Evolutionary conservation across 2,329 filamentous ascomycete species (phyloP), one percentile per base, ranked within the genome.

Genomic region (Rugonectria rugulosa): DNA sequence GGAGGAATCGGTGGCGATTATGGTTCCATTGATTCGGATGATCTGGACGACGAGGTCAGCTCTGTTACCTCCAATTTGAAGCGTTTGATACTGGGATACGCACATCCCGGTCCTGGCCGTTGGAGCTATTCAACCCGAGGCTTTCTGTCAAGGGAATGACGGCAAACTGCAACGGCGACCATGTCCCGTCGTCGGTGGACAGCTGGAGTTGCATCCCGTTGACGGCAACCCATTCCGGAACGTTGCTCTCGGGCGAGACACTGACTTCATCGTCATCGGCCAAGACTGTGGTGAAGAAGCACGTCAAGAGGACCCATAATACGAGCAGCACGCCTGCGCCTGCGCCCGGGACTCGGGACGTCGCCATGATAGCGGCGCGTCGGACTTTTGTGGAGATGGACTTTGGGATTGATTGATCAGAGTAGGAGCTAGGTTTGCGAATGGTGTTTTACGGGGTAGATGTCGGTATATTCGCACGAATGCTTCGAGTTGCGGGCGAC

Each of bases 61-160:
- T 60, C 53, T 12, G 53, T 40, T 21, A 17, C 21, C 37, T 44
- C 17, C 36, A 42, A 17, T 4, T 17, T 40, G n/a, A n/a, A n/a
- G n/a, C n/a, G 27, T 11, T 36, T 31, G 20, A 23, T 9, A 12
- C n/a, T 36, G 23, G 44, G 23, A 20, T 52, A 27, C 75, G 64
- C 69, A 81, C 80, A 54, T 70, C 67, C 57, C 72, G 71, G 24
- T 57, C 53, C 31, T 32, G 41, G 10, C 62, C 61, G 14, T 70
- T 66, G 10, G 76, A 74, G 53, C 70, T 69, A 44, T 82, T 81
- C 45, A 79, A 57, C 2, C 79, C 80, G 31, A 77, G 60, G 8
- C 63, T 70, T 32, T 61, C 49, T 0, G 79, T 82, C 54, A 81
- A 70, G 11, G 80, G 80, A 31, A 80, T 74, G 15, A 82, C 72